Conservation (phyloP, 2,329 filamentous ascomycete genomes). For the Neoscytalidium dimidiatum region DNA sequence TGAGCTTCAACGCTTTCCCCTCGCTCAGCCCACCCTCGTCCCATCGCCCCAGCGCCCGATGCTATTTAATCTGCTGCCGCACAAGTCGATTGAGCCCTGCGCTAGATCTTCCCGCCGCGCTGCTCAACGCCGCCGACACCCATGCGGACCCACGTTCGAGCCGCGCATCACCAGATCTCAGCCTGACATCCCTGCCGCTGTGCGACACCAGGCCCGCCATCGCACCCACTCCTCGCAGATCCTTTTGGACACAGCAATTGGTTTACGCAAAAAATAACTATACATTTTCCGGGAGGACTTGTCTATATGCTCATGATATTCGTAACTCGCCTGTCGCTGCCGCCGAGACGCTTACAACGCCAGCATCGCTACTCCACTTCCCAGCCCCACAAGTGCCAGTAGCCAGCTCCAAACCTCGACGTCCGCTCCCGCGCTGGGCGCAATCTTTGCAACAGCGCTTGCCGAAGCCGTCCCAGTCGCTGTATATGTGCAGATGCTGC, state of each 20-base stretch:
- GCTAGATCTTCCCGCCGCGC: background rate
- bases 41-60: conserved; percentile 4
- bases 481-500: conserved; percentile 43
- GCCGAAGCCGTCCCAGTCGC: conserved; percentile 29
- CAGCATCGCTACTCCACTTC: conserved; percentile 41
- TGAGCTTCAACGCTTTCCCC: background rate
- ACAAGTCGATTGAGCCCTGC: background rate
- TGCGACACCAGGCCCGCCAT: conserved; percentile 13
- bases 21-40: conserved; percentile 10
- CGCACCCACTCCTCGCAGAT: background rate
- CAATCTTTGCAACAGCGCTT: conserved; percentile 36
- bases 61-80: conserved; percentile 7
- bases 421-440: conserved; percentile 38
- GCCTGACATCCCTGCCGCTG: conserved; percentile 13
- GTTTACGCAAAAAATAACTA: background rate
- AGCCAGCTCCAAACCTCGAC: conserved; percentile 31
- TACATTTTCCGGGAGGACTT: background rate
- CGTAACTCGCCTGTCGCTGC: background rate
- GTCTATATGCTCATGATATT: conserved; percentile 10
- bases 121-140: background rate
- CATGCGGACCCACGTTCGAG: background rate
- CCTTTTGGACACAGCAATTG: background rate
- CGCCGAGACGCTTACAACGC: conserved; percentile 30
- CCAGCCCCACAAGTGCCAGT: conserved; percentile 31
- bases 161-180: conserved; percentile 13